Conservation (phyloP, 495 filamentous ascomycete genomes). For the Xanthoparmelia taractica region DNA sequence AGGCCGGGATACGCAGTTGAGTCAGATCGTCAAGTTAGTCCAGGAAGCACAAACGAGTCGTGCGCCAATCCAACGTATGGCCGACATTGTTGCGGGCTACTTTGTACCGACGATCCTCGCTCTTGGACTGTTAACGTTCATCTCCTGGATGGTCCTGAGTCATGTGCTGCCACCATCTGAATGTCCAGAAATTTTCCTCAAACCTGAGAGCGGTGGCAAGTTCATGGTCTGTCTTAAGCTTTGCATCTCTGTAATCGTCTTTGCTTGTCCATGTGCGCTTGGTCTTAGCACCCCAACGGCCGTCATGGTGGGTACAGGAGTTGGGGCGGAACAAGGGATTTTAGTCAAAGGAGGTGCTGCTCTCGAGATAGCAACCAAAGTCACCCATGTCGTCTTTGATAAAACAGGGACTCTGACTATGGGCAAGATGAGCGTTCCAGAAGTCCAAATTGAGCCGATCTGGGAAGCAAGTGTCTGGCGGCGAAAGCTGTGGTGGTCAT, state of each 20-base stretch:
- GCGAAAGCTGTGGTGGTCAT: constrained; percentile 80
- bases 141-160: constrained; percentile 90
- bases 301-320: constrained; percentile 96
- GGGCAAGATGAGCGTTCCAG: constrained; percentile 86
- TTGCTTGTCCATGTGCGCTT: constrained; percentile 93
- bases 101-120: constrained; percentile 87
- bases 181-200: constrained; percentile 84
- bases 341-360: constrained; percentile 93
- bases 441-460: constrained; percentile 51
- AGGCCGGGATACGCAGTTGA: constrained; percentile 90
- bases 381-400: constrained; percentile 94
- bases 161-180: constrained; percentile 59
- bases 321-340: constrained; percentile 95
- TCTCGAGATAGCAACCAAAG: constrained; percentile 83
- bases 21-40: constrained; percentile 94
- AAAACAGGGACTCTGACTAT: constrained; percentile 96
- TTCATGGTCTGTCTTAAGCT: constrained; percentile 96
- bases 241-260: constrained; percentile 97
- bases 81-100: constrained; percentile 84
- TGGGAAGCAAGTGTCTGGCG: constrained; percentile 66
- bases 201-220: constrained; percentile 71
- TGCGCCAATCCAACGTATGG: constrained; percentile 90
- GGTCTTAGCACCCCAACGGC: constrained; percentile 92
- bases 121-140: constrained; percentile 78
- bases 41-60: constrained; percentile 93